phyloP scores from a whole-genome alignment of 495 filamentous ascomycete species.

The Paragyromitra xinjiangensis region DNA sequence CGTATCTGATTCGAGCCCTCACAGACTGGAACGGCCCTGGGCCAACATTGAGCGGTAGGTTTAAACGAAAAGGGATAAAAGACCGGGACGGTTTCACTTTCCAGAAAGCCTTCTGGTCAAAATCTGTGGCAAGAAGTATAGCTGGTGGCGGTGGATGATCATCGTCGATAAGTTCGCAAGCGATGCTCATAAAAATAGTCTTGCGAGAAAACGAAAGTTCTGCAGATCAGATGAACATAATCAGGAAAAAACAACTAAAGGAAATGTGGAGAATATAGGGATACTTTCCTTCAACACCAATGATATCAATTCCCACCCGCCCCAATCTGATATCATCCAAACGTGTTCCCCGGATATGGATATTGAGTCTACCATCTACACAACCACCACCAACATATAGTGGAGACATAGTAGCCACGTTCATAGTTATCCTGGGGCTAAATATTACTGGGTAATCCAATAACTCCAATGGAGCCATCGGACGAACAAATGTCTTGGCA shows the following conservation, averaged over 20 bases:
- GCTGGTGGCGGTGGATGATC: conserved; percentile 63
- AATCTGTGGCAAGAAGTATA: conserved; percentile 61
- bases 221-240: conserved; percentile 55
- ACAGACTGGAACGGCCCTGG: conserved; percentile 66
- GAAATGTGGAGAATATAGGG: conserved; percentile 42
- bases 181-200: conserved; percentile 63
- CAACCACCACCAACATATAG: conserved; percentile 61
- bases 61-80: conserved; percentile 64
- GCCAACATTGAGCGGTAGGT: conserved; percentile 65
- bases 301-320: conserved; percentile 63
- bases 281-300: conserved; percentile 64
- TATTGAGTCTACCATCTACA: conserved; percentile 59
- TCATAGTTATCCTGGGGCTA: conserved; percentile 59
- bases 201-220: conserved; percentile 56
- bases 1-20: conserved; percentile 64
- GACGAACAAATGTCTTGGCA: conserved; percentile 61
- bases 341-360: conserved; percentile 58
- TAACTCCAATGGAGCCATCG: conserved; percentile 58
- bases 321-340: conserved; percentile 59
- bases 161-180: conserved; percentile 64
- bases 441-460: conserved; percentile 58
- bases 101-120: conserved; percentile 61
- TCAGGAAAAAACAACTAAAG: background rate
- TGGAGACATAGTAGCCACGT: conserved; percentile 58
- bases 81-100: conserved; percentile 61